Evolutionary conservation across 1,284 basidiomycete genomes (phyloP), one percentile per base, ranked within the genome.

Genomic region (Mycosarcoma maydis): DNA sequence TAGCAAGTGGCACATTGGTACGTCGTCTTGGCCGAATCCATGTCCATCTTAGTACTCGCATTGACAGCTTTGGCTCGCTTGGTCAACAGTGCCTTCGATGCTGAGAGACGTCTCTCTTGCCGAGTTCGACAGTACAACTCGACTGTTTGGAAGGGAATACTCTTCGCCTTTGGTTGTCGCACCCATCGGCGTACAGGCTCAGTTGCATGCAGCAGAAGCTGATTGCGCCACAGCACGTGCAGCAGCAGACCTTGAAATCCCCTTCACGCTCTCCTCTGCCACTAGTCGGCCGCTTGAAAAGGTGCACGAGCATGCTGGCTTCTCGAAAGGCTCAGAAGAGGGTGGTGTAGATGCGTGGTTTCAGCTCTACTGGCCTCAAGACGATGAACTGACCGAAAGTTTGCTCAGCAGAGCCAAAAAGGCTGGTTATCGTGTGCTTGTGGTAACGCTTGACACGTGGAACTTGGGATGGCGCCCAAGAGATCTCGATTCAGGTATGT

Each of bases 391-490:
- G 9, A 89, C 89, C 0, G 80, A 87, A 19, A 90, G 88, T 16
- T 69, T 92, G 23, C 85, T 92, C 13, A 80, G 80, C 5, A 86
- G 90, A 13, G 89, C 87, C 38, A 90, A 90, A 76, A 84, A 83
- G 6, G 86, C 82, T 27, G 88, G 89, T 2, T 92, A 86, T 82
- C 86, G 83, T 7, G 86, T 87, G 19, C 87, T 92, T 27, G 86
- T 92, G 41, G 72, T 78, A n/a, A 78, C 76, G 11, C 62, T 78
- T 11, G 76, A 78, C 44, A 78, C 76, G 16, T 78, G 68, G 65
- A 65, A 37, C 8, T 49, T 77, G 6, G 74, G 74, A 10, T 76
- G 69, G 69, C 42, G 74, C 13, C 74, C 72, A 3, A 39, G 67
- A 16, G 75, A 76, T 43, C 62, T 77, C 17, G 65, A 76, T 32